Conservation (phyloP, 164 flowering plant species). For the Paratinospora sagittata region DNA sequence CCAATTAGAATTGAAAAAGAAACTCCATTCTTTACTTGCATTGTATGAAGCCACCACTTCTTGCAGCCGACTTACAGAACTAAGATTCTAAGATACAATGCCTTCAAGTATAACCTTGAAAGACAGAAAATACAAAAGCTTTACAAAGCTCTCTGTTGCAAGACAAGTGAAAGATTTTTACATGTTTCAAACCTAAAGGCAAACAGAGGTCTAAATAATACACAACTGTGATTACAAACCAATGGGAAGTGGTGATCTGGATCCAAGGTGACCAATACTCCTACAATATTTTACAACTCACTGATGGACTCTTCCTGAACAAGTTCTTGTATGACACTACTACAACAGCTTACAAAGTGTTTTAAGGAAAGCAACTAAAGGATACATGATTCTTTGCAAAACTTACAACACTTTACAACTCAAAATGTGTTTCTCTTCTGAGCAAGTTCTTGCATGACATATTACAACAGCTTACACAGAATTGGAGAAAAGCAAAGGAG, state of each 20-base stretch:
- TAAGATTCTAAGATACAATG: not conserved
- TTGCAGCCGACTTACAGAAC: not conserved
- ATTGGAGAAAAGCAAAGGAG: not conserved
- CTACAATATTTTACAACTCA: not conserved
- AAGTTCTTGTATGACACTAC: not conserved
- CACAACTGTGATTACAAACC: not conserved
- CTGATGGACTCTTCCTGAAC: not conserved
- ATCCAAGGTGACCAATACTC: not conserved
- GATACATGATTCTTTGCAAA: not conserved
- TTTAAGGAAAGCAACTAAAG: not conserved
- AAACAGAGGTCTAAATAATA: not conserved
- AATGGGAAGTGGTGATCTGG: not conserved
- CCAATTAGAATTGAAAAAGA: not conserved
- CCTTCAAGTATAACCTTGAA: not conserved
- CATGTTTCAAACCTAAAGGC: not conserved
- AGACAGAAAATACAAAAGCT: not conserved
- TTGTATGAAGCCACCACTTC: not conserved
- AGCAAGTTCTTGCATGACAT: not conserved
- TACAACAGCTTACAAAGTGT: not conserved
- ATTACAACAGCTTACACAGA: constrained; percentile 1
- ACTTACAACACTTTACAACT: constrained; percentile 1
- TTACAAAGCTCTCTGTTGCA: not conserved
- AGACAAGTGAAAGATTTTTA: not conserved
- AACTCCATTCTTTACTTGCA: not conserved
- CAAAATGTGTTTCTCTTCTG: not conserved